These are phyloP conservation scores for Salix caprea DNA, from an alignment of 345 rosid species.

Conservation along the genomic window DNA sequence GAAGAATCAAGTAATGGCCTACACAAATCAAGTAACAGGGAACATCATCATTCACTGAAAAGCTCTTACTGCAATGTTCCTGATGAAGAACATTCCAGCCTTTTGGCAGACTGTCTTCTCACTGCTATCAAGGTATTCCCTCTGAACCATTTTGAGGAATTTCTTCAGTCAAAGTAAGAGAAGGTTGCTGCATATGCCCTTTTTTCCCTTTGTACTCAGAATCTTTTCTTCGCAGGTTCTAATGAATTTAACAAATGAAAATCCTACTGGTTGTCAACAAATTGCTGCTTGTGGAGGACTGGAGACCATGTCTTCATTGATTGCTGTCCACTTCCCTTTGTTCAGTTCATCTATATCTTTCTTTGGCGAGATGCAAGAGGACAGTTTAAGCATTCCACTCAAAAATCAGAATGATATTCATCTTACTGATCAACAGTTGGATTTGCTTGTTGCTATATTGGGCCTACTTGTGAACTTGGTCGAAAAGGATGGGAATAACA, in stretches of 20 bases:
- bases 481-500: constrained; percentile 86
- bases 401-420: constrained; percentile 39
- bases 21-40: constrained; percentile 34
- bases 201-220: background rate
- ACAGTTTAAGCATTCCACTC: constrained; percentile 19
- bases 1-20: constrained; percentile 39
- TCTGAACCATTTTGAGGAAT: background rate
- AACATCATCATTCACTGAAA: constrained; percentile 28
- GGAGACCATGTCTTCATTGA: constrained; percentile 70
- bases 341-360: constrained; percentile 45
- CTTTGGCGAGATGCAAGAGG: constrained; percentile 30
- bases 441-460: constrained; percentile 91
- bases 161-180: background rate
- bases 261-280: constrained; percentile 77
- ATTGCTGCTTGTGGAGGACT: constrained; percentile 77
- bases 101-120: constrained; percentile 80
- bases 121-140: constrained; percentile 75
- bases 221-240: constrained; percentile 56
- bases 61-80: constrained; percentile 32
- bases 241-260: constrained; percentile 91
- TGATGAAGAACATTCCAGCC: constrained; percentile 52
- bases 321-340: constrained; percentile 71
- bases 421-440: constrained; percentile 81
- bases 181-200: background rate
- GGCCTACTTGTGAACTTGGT: constrained; percentile 91